These are phyloP conservation scores for Alternaria atra DNA, from an alignment of 2,329 filamentous ascomycete genomes.

Conservation along the genomic window DNA sequence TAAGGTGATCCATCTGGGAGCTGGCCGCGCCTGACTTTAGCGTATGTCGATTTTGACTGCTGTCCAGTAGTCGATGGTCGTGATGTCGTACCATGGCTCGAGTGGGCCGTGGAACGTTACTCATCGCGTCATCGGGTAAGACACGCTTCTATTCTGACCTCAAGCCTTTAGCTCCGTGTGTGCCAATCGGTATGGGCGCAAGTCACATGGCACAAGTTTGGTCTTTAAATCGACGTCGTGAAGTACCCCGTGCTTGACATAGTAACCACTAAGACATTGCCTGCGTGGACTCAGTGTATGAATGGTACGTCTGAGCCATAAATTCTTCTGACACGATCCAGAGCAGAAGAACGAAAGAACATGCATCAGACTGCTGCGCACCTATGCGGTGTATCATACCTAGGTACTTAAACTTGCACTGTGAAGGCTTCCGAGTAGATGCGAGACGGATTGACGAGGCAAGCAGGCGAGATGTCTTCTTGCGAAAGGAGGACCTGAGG, in stretches of 20 bases:
- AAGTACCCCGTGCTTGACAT: background rate
- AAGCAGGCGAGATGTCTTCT: background rate
- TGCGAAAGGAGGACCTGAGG: background rate
- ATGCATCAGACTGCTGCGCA: background rate
- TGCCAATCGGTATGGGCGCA: background rate
- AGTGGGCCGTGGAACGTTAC: background rate
- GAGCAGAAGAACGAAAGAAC: background rate
- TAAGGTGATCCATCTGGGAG: background rate
- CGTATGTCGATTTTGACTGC: background rate
- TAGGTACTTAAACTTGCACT: background rate
- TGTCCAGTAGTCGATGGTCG: background rate
- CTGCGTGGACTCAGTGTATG: background rate
- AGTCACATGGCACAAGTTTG: background rate
- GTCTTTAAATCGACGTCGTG: constrained; percentile 4
- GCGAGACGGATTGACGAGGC: background rate
- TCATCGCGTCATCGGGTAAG: background rate
- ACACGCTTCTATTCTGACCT: background rate
- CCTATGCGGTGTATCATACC: background rate
- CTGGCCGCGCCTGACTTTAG: background rate
- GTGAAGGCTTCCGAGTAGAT: background rate
- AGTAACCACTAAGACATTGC: background rate
- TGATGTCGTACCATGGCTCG: constrained; percentile 4
- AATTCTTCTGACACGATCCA: background rate
- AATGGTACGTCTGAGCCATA: background rate
- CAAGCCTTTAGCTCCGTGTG: background rate